phyloP scores from a whole-genome alignment of 2,329 filamentous ascomycete species.

The Verticillium zaregamsianum region DNA sequence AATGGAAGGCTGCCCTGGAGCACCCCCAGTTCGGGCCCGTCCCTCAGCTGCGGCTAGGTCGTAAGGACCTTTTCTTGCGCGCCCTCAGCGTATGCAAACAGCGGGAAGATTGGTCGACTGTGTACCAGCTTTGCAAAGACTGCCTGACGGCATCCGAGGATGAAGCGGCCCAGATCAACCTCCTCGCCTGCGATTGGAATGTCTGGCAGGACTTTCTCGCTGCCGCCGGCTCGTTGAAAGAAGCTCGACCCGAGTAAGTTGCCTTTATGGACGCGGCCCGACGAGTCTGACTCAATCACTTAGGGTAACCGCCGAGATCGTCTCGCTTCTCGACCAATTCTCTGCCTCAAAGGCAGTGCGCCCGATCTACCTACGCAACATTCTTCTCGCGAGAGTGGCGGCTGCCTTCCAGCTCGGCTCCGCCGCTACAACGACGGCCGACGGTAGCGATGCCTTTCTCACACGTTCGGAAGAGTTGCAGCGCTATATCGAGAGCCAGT shows the following conservation, averaged over 20 bases:
- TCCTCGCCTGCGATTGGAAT: constrained; percentile 41
- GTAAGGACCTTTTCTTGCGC: constrained; percentile 44
- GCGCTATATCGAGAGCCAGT: constrained; percentile 30
- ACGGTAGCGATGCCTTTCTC: neutral
- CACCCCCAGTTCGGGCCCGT: constrained; percentile 37
- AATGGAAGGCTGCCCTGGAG: constrained; percentile 33
- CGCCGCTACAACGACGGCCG: neutral
- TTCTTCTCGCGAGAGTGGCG: constrained; percentile 32
- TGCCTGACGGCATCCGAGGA: constrained; percentile 36
- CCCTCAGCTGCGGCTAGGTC: constrained; percentile 38
- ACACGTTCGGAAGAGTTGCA: constrained; percentile 22
- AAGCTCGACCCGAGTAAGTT: constrained; percentile 27
- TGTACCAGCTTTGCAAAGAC: constrained; percentile 39
- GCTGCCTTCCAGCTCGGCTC: constrained; percentile 30
- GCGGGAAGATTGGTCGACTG: constrained; percentile 33
- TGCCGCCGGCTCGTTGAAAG: constrained; percentile 29
- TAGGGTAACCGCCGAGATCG: constrained; percentile 5
- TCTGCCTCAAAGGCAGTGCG: constrained; percentile 6
- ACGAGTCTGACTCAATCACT: neutral
- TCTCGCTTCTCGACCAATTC: constrained; percentile 7
- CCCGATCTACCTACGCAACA: constrained; percentile 35
- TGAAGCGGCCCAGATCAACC: constrained; percentile 26
- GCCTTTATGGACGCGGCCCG: too few species aligned
- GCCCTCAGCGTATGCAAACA: constrained; percentile 31
- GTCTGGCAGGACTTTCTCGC: constrained; percentile 35